phyloP scores from a whole-genome alignment of 257 asterid species.

The Capsicum pubescens region DNA sequence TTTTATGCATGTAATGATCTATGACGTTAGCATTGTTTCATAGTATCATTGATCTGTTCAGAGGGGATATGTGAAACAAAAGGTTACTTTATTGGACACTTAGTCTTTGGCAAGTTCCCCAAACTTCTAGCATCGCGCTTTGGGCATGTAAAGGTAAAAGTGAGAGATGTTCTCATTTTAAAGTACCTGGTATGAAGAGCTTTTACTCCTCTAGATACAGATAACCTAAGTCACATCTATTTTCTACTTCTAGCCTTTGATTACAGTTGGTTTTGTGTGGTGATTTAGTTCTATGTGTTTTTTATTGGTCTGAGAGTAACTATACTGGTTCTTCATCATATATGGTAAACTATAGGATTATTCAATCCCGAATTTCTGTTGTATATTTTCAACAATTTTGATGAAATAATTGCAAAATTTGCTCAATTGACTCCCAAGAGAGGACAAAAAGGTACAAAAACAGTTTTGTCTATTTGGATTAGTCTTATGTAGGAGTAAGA shows the following conservation, averaged over 20 bases:
- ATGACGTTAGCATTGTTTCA: background rate
- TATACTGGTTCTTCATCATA: background rate
- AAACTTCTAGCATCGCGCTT: background rate
- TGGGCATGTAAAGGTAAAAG: background rate
- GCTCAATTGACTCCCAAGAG: constrained; percentile 87
- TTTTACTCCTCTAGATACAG: background rate
- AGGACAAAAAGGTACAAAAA: constrained; percentile 70
- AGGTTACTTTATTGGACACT: background rate
- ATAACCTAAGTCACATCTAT: background rate
- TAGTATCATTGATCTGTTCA: background rate
- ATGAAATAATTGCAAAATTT: constrained; percentile 80
- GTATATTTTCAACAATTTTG: constrained; percentile 63
- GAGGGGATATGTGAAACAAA: background rate
- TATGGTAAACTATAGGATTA: background rate
- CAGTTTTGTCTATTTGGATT: constrained; percentile 24
- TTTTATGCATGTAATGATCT: background rate
- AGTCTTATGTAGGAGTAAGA: constrained; percentile 10
- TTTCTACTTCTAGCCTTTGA: background rate
- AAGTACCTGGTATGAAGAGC: background rate
- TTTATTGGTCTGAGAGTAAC: background rate
- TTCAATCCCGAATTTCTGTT: background rate
- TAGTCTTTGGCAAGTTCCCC: constrained; percentile 15
- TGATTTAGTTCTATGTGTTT: background rate
- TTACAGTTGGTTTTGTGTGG: background rate
- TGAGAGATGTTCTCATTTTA: background rate